Base-by-base conservation (phyloP, 176 grass and related monocot genomes). In the Avena atlantica region DNA sequence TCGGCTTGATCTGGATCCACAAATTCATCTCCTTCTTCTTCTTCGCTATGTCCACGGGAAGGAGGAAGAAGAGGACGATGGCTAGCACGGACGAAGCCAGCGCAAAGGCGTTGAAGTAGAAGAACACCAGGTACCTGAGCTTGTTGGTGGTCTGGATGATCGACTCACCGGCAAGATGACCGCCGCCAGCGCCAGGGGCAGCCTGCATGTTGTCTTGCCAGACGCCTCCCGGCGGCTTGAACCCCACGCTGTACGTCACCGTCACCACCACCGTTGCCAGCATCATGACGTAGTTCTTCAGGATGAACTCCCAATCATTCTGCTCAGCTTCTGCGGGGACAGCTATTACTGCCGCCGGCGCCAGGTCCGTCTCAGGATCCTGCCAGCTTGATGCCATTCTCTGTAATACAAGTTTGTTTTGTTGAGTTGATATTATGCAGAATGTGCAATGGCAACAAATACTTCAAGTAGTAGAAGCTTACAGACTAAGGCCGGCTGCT, bases 71-170 rank as follows among this genome's bases (percentile, higher is more conserved):
- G 21, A 76, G 51, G 23, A 76, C 34, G 2, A 88, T 68, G 40
- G 83, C 80, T 29, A 83, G 27, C 0, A 88, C 25, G 1, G 80
- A 88, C 0, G 47, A 64, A 12, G 80, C 48, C 79, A 88, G 78
- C 9, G 86, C 71, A 4, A 66, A 29, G 23, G 78, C 86, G 19
- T 88, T 88, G 70, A 24, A 70, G 31, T 87, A 74, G 56, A 66
- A 88, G 69, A 88, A 88, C 0, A 25, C n/a, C 1, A 34, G 14
- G 86, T 88, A 82, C 1, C 56, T 52, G 14, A 3, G 0, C n/a
- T 27, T 24, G 25, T 23, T 13, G 51, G 47, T 51, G 48, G 25
- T 15, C 12, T 5, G 65, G 8, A 64, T 2, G 29, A 81, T 59
- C 13, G 85, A 27, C 1, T 34, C 52, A 1, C 80, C 86, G 11